phyloP scores from a whole-genome alignment of 371 early-diverging fungal species.

The Apophysomyces elegans region DNA sequence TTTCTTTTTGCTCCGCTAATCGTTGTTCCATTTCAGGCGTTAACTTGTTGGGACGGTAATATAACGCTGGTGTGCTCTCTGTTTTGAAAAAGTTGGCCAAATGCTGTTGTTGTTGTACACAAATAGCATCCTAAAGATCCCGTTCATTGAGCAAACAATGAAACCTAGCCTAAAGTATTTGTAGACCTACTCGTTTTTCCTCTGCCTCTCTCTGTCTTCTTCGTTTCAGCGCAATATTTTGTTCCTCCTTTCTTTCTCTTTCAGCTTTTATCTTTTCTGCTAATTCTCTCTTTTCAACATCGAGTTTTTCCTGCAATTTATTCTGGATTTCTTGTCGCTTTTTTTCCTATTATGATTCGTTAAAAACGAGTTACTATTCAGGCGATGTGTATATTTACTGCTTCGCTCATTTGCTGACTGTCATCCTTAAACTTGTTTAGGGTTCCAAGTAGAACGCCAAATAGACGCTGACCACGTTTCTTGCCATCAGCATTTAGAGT shows the following conservation, averaged over 20 bases:
- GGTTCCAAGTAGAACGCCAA: conserved; percentile 61
- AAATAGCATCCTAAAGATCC: conserved; percentile 25
- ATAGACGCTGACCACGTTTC: conserved; percentile 57
- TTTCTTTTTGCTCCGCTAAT: conserved; percentile 30
- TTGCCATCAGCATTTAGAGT: conserved; percentile 33
- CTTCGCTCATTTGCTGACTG: conserved; percentile 43
- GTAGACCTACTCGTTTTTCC: conserved; percentile 35
- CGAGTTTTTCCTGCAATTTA: conserved; percentile 54
- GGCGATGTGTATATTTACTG: conserved; percentile 33
- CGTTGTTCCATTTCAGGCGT: conserved; percentile 31
- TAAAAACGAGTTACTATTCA: neutral
- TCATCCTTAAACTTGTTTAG: conserved; percentile 64
- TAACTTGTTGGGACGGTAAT: conserved; percentile 53
- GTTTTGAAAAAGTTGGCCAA: conserved; percentile 53
- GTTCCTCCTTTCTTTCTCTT: conserved; percentile 40
- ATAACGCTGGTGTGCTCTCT: conserved; percentile 45
- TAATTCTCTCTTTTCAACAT: conserved; percentile 49
- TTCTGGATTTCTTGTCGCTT: conserved; percentile 55
- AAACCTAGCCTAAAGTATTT: neutral
- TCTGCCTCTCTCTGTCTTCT: conserved; percentile 30
- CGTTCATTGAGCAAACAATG: conserved; percentile 2
- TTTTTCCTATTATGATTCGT: conserved; percentile 41
- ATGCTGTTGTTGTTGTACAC: conserved; percentile 27
- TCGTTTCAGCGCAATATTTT: conserved; percentile 25
- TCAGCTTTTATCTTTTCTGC: conserved; percentile 44